These are phyloP conservation scores for Yamadazyma spencermartinsiae DNA, from an alignment of 1,139 yeast genomes.

Conservation along the genomic window DNA sequence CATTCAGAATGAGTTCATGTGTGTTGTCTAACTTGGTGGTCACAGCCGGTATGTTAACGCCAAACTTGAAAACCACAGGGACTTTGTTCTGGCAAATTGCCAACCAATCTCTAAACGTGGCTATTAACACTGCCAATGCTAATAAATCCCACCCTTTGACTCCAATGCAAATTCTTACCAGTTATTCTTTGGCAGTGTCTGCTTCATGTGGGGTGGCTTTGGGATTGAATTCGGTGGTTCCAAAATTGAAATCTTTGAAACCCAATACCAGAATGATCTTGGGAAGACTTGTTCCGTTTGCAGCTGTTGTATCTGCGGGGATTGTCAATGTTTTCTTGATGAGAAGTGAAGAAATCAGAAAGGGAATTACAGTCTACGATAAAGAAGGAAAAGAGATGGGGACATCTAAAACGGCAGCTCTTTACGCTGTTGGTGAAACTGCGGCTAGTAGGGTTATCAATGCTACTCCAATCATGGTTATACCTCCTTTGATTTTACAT, in stretches of 20 bases:
- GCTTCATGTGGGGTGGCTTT: constrained; percentile 96
- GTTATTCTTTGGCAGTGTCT: constrained; percentile 84
- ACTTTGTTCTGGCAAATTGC: constrained; percentile 97
- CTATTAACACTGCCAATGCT: constrained; percentile 93
- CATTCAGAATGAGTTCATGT: constrained; percentile 96
- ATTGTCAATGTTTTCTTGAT: constrained; percentile 88
- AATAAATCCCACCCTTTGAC: constrained; percentile 92
- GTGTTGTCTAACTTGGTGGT: constrained; percentile 91
- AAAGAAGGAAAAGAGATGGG: constrained; percentile 72
- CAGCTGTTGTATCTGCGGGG: constrained; percentile 97
- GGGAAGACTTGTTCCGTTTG: constrained; percentile 91
- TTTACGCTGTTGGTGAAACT: constrained; percentile 93
- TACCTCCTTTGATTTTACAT: constrained; percentile 85
- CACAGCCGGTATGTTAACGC: constrained; percentile 97
- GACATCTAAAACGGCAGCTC: constrained; percentile 80
- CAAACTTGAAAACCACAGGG: constrained; percentile 85
- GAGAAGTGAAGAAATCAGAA: constrained; percentile 91
- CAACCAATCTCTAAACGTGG: constrained; percentile 93
- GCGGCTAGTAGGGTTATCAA: constrained; percentile 93
- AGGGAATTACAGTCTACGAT: constrained; percentile 76
- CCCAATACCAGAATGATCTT: constrained; percentile 70
- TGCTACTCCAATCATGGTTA: constrained; percentile 95
- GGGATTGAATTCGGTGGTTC: constrained; percentile 87
- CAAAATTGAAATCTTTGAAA: constrained; percentile 66
- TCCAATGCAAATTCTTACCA: constrained; percentile 70